Percentiles rank a stretch among this genome's conserved stretches.
phyloP scores from a whole-genome alignment of 352 stramenopile species.

The Phytophthora colocasiae region DNA sequence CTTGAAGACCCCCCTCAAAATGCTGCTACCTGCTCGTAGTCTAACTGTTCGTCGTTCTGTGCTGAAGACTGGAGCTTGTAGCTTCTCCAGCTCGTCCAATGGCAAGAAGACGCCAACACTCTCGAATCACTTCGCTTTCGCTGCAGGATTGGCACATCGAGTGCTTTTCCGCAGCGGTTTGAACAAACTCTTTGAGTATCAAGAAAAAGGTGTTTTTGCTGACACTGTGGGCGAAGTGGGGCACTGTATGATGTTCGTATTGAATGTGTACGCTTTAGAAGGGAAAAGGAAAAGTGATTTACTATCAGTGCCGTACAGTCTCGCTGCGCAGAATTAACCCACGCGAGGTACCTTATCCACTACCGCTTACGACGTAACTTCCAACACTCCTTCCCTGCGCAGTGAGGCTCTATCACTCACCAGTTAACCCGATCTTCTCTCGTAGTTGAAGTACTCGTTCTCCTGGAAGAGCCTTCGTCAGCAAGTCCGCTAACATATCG shows the following conservation, averaged over 20 bases:
- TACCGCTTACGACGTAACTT: too few species aligned
- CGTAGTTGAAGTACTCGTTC: too few species aligned
- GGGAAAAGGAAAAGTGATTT: too few species aligned
- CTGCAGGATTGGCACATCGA: constrained; percentile 28
- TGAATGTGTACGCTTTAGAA: too few species aligned
- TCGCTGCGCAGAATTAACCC: too few species aligned
- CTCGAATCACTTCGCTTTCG: constrained; percentile 24
- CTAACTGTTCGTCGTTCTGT: not conserved
- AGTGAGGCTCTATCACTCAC: too few species aligned
- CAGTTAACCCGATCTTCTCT: too few species aligned
- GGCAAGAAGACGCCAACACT: constrained; percentile 13
- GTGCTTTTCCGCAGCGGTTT: constrained; percentile 22
- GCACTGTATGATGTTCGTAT: constrained; percentile 39
- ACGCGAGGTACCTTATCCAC: too few species aligned
- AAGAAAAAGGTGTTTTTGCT: constrained; percentile 31
- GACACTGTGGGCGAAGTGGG: constrained; percentile 14
- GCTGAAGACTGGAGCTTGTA: not conserved
- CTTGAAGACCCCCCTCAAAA: not conserved
- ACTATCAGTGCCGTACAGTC: too few species aligned
- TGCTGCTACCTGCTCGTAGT: not conserved
- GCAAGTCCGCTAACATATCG: too few species aligned
- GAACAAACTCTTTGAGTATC: constrained; percentile 42
- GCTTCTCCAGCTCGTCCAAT: constrained; percentile 16
- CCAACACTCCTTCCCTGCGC: too few species aligned
- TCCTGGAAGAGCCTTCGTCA: too few species aligned